phyloP scores from a whole-genome alignment of 1,284 basidiomycete species.

The Marasmius fiardii region DNA sequence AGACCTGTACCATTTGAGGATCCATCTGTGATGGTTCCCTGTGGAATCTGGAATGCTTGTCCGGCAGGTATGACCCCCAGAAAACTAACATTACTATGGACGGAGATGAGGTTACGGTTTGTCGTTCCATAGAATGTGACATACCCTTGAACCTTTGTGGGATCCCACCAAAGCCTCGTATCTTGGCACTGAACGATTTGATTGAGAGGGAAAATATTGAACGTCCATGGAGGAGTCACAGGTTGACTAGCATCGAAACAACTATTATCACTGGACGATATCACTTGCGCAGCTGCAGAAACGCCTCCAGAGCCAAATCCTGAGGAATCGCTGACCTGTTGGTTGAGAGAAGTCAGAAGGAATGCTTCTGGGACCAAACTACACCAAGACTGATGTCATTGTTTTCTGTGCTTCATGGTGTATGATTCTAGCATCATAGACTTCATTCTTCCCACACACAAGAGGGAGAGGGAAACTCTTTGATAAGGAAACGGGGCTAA shows the following conservation, averaged over 20 bases:
- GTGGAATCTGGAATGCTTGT: slow-evolving; percentile 63
- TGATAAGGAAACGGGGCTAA: neutral
- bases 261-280: slow-evolving; percentile 45
- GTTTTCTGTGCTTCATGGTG: neutral
- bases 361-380: neutral
- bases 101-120: neutral
- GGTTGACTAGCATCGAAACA: slow-evolving; percentile 53
- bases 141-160: slow-evolving; percentile 51
- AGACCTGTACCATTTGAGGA: slow-evolving; percentile 38
- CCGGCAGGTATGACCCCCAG: slow-evolving; percentile 77
- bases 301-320: slow-evolving; percentile 76
- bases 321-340: slow-evolving; percentile 64
- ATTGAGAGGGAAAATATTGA: slow-evolving; percentile 56
- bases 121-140: slow-evolving; percentile 13
- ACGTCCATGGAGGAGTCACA: slow-evolving; percentile 54
- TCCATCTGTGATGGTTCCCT: slow-evolving; percentile 38
- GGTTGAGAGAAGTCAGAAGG: neutral
- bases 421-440: neutral
- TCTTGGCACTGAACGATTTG: slow-evolving; percentile 59
- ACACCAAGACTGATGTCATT: neutral
- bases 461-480: no score
- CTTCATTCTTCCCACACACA: neutral
- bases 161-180: slow-evolving; percentile 63
- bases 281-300: slow-evolving; percentile 57
- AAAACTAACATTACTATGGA: slow-evolving; percentile 33